These are phyloP conservation scores for Botrytis cinerea DNA, from an alignment of 2,329 filamentous ascomycete genomes.

Conservation along the genomic window DNA sequence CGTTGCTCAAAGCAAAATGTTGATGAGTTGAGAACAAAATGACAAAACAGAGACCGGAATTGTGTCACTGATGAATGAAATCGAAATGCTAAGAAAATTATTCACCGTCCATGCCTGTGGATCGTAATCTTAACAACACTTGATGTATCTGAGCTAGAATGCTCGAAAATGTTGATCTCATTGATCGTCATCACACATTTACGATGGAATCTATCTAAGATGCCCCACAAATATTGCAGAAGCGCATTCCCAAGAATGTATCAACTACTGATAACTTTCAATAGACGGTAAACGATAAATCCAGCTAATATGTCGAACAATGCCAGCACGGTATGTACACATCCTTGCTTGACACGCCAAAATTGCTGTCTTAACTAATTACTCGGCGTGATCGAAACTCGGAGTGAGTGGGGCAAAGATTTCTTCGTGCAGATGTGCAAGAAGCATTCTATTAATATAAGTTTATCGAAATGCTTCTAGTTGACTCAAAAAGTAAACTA, in stretches of 20 bases:
- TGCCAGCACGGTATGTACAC: neutral
- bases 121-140: neutral
- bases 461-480: neutral
- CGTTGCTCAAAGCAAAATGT: constrained; percentile 6
- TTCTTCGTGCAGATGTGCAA: neutral
- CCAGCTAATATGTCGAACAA: neutral
- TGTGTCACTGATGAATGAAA: constrained; percentile 1
- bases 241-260: neutral
- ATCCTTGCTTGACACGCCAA: neutral
- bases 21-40: neutral
- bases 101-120: neutral
- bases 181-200: neutral
- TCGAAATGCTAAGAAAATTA: neutral
- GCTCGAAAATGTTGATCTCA: neutral
- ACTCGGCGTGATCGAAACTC: neutral
- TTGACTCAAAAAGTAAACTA: neutral
- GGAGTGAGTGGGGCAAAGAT: neutral
- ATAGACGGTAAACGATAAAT: neutral
- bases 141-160: neutral
- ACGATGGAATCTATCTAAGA: neutral
- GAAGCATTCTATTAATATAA: neutral
- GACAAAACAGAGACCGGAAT: neutral
- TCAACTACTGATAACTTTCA: neutral
- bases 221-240: neutral
- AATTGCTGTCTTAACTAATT: constrained; percentile 6